Conservation (phyloP, 371 early-diverging fungal genomes). For the Mortierella sp. region DNA sequence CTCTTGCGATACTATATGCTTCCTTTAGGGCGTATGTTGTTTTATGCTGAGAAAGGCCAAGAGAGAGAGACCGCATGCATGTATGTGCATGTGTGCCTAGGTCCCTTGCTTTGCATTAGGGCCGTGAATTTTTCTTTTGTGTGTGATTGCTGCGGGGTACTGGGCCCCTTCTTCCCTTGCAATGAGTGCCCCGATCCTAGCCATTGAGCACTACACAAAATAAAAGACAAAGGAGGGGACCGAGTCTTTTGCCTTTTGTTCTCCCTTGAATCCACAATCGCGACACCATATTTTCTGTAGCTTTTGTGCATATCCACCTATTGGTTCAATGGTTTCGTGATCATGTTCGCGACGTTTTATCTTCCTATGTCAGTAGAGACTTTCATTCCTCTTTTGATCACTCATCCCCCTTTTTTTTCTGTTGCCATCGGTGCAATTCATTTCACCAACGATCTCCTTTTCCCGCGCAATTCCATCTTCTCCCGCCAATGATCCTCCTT, state of each 20-base stretch:
- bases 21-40: not conserved
- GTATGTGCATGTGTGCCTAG: not conserved
- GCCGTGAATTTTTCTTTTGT: slow-evolving; percentile 1
- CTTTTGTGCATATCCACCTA: not conserved
- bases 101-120: not conserved
- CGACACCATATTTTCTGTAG: not conserved
- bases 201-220: not conserved
- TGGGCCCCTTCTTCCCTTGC: not conserved
- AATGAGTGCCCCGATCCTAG: slow-evolving; percentile 3
- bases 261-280: not conserved
- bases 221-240: not conserved
- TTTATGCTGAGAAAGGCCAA: not conserved
- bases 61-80: not conserved
- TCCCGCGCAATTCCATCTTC: slow-evolving; percentile 14
- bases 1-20: not conserved
- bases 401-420: not conserved
- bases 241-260: not conserved
- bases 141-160: not conserved
- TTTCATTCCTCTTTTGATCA: too few relatives aligned
- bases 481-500: not conserved
- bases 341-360: too few relatives aligned
- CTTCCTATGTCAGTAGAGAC: too few relatives aligned
- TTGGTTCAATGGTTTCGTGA: too few relatives aligned
- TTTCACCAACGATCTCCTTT: not conserved
- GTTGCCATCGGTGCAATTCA: too few relatives aligned